Evolutionary conservation across 176 grass and related monocot genomes (phyloP), one percentile per base, ranked within the genome.

Genomic region (Areca catechu): DNA sequence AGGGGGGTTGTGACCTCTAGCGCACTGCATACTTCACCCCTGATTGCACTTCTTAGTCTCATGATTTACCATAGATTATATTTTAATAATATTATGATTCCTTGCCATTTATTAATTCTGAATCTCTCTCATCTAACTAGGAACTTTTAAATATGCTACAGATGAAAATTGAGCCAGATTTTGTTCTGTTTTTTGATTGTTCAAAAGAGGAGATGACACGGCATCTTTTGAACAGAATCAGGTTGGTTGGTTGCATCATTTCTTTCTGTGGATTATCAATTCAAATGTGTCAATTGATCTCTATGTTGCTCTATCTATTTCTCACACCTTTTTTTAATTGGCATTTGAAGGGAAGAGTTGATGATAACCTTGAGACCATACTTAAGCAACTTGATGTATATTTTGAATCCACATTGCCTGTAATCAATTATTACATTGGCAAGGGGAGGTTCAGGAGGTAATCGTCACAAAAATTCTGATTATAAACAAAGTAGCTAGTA

Each of bases 391-490:
- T 56, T 9, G 21, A 12, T 12, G 4, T 56, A 22, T 56, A 56
- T 56, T 56, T 56, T 56, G 54, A 10, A 12, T 56, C 54, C 54
- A 56, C 54, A 21, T 22, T 56, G 21, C 54, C 54, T 21, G 54
- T 56, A 23, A 56, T 56, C 21, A 20, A 56, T 56, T 56, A 56
- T 14, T 56, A 24, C 54, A 56, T 20, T 20, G 24, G 18, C 19
- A 56, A 22, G 21, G 54, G 20, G 21, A 56, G n/a, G 54, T 56
- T 56, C 18, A 56, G 7, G 24, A 56, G 54, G 54, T 56, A 56
- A 30, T 30, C 7, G 28, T 30, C 28, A n/a, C 0, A 4, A 5
- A 30, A 30, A 30, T 30, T 30, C 28, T 30, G 28, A 30, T 30
- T 30, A 1, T 30, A 27, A 7, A 30, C 5, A 5, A 30, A 30